phyloP scores from a whole-genome alignment of 2,329 filamentous ascomycete species.

The Neurospora crassa region DNA sequence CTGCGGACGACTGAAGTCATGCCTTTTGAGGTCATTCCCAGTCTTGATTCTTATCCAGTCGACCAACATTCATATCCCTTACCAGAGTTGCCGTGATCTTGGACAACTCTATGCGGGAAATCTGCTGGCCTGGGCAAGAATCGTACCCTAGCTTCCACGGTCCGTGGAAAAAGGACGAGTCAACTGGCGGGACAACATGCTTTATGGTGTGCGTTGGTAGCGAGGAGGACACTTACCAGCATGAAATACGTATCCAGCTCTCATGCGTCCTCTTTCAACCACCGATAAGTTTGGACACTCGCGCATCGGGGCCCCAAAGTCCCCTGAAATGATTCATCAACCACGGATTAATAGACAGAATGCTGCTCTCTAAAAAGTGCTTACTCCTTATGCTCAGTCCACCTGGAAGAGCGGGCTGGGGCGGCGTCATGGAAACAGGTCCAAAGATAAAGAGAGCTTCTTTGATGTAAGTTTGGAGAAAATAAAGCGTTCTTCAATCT shows the following conservation, averaged over 20 bases:
- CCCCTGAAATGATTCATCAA: conserved; percentile 20
- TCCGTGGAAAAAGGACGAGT: not conserved
- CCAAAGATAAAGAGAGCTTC: conserved; percentile 22
- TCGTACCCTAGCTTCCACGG: conserved; percentile 13
- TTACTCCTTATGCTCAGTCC: conserved; percentile 20
- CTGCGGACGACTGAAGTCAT: conserved; percentile 17
- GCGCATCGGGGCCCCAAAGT: conserved; percentile 16
- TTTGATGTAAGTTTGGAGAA: conserved; percentile 25
- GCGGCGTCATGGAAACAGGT: conserved; percentile 20
- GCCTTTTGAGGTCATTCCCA: conserved; percentile 9
- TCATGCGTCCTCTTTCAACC: conserved; percentile 12
- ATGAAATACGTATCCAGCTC: conserved; percentile 13
- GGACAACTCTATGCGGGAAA: conserved; percentile 15
- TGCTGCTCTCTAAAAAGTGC: conserved; percentile 20
- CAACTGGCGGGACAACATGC: not conserved
- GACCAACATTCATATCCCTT: conserved; percentile 13
- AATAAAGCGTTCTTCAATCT: conserved; percentile 22
- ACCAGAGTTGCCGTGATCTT: conserved; percentile 14
- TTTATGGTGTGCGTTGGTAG: not conserved
- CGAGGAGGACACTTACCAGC: conserved; percentile 10
- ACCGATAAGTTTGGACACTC: conserved; percentile 17
- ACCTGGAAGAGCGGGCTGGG: conserved; percentile 18
- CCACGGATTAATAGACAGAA: conserved; percentile 17
- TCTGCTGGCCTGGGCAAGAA: conserved; percentile 14
- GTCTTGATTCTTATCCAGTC: conserved; percentile 1